Evolutionary conservation across 2,329 filamentous ascomycete species (phyloP), one percentile per base, ranked within the genome.

Genomic region (Colletotrichum scovillei): DNA sequence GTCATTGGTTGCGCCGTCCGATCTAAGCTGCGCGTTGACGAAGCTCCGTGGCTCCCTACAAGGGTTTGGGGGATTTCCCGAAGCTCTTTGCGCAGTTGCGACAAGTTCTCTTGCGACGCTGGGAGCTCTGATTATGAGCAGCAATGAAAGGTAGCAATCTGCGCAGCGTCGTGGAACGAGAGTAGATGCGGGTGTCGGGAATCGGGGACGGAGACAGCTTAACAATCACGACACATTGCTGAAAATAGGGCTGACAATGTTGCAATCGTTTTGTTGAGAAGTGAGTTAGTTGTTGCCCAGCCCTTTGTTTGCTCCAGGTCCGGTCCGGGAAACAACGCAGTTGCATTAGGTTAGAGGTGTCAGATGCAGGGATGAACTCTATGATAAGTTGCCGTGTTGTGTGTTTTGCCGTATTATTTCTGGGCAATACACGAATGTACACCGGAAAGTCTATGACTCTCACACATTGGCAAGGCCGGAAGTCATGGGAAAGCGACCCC

Each of bases 1-100:
- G 35, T 35, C 6, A 63, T 72, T 72, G 69, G 69, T 5, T 57
- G 57, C 46, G 28, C 49, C 38, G 57, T 68, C 69, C 57, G 69
- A 68, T 68, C 64, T 68, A 60, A 42, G 38, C 59, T 32, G 26
- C 55, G 28, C 26, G 52, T 57, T 49, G 60, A 59, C 30, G 49
- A n/a, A 56, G 32, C 32, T 35, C 9, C 30, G 32, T 35, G 14
- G 22, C 16, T 19, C 6, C 3, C 7, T 19, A 2, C 55, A 16
- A 11, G 55, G 55, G 4, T 57, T 30, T 28, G 26, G 28, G 53
- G 24, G 26, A 22, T 3, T n/a, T 30, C 9, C 26, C 16, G 55
- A 32, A 57, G 42, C 42, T 49, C 42, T 12, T 35, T 24, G 24
- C 24, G 24, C 24, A 24, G 24, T 42, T 42, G 38, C 38, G 38